phyloP scores from a whole-genome alignment of 2,329 filamentous ascomycete genomes.

The Monilinia vaccinii-corymbosi region DNA sequence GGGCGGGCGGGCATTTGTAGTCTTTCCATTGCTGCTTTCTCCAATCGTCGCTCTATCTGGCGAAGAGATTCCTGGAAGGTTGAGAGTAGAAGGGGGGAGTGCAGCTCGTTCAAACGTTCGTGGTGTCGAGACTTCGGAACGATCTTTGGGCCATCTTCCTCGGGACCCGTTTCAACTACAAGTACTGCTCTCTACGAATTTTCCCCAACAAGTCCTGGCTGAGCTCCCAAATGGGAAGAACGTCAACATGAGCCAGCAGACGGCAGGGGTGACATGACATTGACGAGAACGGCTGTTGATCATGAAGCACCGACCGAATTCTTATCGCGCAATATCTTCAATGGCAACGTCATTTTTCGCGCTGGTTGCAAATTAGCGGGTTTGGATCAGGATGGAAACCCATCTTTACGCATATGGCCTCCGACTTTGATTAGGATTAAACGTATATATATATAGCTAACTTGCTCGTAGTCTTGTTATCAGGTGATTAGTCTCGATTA shows the following conservation, averaged over 20 bases:
- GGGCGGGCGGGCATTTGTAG: slow-evolving; percentile 19
- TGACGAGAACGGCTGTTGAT: slow-evolving; percentile 34
- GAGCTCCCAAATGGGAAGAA: not conserved
- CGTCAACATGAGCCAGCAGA: slow-evolving; percentile 28
- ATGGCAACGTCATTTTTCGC: slow-evolving; percentile 27
- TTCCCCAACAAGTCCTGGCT: slow-evolving; percentile 22
- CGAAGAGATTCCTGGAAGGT: slow-evolving; percentile 34
- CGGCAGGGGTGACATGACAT: slow-evolving; percentile 32
- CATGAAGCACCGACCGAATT: slow-evolving; percentile 35
- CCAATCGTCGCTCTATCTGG: slow-evolving; percentile 31
- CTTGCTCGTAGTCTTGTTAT: no score
- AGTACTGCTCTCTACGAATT: slow-evolving; percentile 19
- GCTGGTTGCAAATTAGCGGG: slow-evolving; percentile 30
- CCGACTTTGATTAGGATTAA: no score
- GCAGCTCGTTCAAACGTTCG: slow-evolving; percentile 21
- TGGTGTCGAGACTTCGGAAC: not conserved
- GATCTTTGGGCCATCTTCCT: not conserved
- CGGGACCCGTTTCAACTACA: not conserved
- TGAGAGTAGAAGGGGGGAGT: slow-evolving; percentile 33
- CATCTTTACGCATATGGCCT: slow-evolving; percentile 33
- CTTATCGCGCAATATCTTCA: slow-evolving; percentile 24
- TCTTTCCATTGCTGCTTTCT: slow-evolving; percentile 32
- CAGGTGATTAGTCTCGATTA: no score
- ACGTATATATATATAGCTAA: no score
- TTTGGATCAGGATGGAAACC: slow-evolving; percentile 31